Percentiles rank a stretch among this genome's conserved stretches.
These are phyloP conservation scores for Pneumocystis canis DNA, from an alignment of 1,139 yeast species.

Conservation along the genomic window DNA sequence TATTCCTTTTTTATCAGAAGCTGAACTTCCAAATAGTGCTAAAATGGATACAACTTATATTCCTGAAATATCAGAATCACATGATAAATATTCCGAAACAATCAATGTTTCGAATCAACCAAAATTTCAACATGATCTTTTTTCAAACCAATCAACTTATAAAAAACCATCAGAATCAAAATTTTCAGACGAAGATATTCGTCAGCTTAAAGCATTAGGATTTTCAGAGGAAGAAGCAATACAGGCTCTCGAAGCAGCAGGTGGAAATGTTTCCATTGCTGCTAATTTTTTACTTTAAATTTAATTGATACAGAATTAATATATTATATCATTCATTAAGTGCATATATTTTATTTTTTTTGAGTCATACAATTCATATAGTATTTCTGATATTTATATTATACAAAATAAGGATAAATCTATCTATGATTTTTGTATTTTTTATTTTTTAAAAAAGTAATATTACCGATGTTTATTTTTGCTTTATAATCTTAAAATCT, in stretches of 20 bases:
- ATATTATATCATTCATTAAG: background rate
- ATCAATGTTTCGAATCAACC: slow-evolving; percentile 4
- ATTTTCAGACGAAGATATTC: slow-evolving; percentile 36
- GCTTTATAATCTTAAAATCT: background rate
- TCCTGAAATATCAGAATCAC: slow-evolving; percentile 13
- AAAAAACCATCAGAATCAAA: slow-evolving; percentile 14
- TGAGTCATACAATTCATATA: background rate
- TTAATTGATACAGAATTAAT: background rate
- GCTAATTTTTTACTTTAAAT: slow-evolving; percentile 51
- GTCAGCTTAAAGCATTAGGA: slow-evolving; percentile 52
- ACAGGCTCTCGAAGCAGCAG: slow-evolving; percentile 47
- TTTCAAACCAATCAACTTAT: slow-evolving; percentile 13
- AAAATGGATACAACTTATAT: slow-evolving; percentile 10
- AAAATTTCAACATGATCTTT: slow-evolving; percentile 12
- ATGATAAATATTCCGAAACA: slow-evolving; percentile 5
- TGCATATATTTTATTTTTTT: background rate
- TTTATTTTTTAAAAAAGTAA: too few relatives aligned
- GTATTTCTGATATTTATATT: background rate
- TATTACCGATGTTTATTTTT: too few relatives aligned
- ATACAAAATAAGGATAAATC: background rate
- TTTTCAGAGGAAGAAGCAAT: slow-evolving; percentile 51
- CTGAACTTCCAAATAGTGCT: slow-evolving; percentile 44
- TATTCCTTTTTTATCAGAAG: slow-evolving; percentile 57
- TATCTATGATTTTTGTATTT: too few relatives aligned
- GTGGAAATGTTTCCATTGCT: slow-evolving; percentile 72